A percentile compares a stretch with the other conserved stretches of the same genome.
Conservation (phyloP, 2,329 filamentous ascomycete species). For the Westerdykella ornata region DNA sequence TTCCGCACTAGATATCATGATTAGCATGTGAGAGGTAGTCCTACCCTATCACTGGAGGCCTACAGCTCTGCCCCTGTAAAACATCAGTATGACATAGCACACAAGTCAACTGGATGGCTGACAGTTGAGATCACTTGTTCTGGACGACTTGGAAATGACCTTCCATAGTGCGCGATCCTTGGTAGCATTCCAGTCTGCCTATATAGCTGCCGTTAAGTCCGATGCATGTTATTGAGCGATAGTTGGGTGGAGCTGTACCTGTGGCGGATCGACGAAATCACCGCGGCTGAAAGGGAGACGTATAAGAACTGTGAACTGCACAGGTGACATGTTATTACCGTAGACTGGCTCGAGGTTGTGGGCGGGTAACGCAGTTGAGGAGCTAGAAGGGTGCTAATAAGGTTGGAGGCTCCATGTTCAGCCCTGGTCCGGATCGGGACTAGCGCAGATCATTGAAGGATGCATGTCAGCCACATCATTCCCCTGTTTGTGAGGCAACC, state of each 20-base stretch:
- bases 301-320: constrained; percentile 67
- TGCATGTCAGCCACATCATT: too few species aligned
- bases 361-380: too few species aligned
- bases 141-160: constrained; percentile 72
- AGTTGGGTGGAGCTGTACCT: constrained; percentile 50
- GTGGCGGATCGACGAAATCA: constrained; percentile 83
- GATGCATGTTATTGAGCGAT: not conserved
- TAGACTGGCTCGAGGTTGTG: too few species aligned
- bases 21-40: not conserved
- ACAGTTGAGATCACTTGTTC: constrained; percentile 82
- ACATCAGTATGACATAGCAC: constrained; percentile 8
- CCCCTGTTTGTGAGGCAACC: too few species aligned
- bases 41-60: constrained; percentile 26
- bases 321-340: constrained; percentile 16
- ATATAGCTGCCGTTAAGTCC: not conserved
- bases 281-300: constrained; percentile 82
- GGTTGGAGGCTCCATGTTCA: too few species aligned
- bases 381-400: too few species aligned
- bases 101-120: constrained; percentile 16
- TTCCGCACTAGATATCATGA: constrained; percentile 46
- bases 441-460: too few species aligned
- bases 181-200: constrained; percentile 80
- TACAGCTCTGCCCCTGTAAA: constrained; percentile 68
- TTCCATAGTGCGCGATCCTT: constrained; percentile 91
- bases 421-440: too few species aligned